phyloP scores from a whole-genome alignment of 148 eudicot genomes.

The Dysphania ambrosioides region DNA sequence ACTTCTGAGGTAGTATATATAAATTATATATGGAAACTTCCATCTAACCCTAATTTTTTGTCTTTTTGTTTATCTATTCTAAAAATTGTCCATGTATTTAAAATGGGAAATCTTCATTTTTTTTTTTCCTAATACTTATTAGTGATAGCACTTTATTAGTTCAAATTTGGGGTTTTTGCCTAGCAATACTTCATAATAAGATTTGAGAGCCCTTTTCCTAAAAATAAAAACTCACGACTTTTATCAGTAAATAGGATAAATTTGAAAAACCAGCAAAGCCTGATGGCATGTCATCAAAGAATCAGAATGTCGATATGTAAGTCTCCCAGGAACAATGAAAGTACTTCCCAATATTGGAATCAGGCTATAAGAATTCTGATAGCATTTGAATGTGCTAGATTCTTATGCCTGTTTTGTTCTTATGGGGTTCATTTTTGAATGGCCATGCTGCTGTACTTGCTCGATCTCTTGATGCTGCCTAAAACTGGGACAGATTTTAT shows the following conservation, averaged over 20 bases:
- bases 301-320: constrained; percentile 87
- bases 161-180: no score
- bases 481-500: no score
- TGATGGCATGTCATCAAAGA: constrained; percentile 39
- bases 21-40: no score
- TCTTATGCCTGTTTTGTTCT: constrained; percentile 4
- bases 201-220: no score
- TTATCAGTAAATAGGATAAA: constrained; percentile 50
- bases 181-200: no score
- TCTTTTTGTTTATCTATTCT: no score
- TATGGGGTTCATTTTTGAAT: constrained; percentile 41
- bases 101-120: no score
- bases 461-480: constrained; percentile 55
- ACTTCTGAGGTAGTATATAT: no score
- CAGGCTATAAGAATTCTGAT: constrained; percentile 43
- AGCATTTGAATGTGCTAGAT: constrained; percentile 6
- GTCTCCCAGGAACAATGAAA: constrained; percentile 85
- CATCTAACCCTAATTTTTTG: no score
- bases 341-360: constrained; percentile 66
- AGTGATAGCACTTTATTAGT: no score
- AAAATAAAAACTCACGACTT: constrained; percentile 44
- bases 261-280: constrained; percentile 51
- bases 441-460: constrained; percentile 84
- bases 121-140: no score
- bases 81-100: no score